phyloP scores from a whole-genome alignment of 2,329 filamentous ascomycete genomes.

The Pestalotiopsis sp. region DNA sequence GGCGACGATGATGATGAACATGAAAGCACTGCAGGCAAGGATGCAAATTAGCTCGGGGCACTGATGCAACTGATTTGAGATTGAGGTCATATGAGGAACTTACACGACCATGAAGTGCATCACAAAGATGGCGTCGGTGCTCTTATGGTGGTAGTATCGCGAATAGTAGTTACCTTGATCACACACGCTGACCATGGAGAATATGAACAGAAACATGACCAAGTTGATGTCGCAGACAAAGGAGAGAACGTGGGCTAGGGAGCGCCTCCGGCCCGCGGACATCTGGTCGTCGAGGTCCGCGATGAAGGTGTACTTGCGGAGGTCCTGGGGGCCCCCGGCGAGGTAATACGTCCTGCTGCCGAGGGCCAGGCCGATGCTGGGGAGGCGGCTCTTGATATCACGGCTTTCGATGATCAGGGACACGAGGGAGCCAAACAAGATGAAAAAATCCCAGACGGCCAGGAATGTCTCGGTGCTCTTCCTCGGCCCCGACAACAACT shows the following conservation, averaged over 20 bases:
- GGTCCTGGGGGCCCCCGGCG: not conserved
- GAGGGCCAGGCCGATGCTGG: constrained; percentile 3
- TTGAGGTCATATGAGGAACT: no score
- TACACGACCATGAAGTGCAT: not conserved
- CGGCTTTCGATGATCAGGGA: not conserved
- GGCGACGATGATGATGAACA: not conserved
- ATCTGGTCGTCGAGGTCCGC: not conserved
- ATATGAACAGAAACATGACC: not conserved
- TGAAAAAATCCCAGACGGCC: not conserved
- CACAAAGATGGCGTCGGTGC: not conserved
- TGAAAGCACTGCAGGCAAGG: not conserved
- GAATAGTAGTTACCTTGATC: not conserved
- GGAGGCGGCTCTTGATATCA: not conserved
- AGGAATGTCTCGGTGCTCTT: not conserved
- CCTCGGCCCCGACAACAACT: not conserved
- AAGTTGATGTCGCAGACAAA: not conserved
- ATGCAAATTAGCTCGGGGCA: not conserved
- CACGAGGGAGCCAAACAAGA: not conserved
- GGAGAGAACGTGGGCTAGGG: not conserved
- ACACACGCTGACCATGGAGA: not conserved
- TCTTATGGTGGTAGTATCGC: no score
- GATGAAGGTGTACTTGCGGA: not conserved
- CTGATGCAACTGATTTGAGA: no score
- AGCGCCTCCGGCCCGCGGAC: not conserved
- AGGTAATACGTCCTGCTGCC: constrained; percentile 9